phyloP scores from a whole-genome alignment of 148 eudicot genomes.

The Cornus suecica region DNA sequence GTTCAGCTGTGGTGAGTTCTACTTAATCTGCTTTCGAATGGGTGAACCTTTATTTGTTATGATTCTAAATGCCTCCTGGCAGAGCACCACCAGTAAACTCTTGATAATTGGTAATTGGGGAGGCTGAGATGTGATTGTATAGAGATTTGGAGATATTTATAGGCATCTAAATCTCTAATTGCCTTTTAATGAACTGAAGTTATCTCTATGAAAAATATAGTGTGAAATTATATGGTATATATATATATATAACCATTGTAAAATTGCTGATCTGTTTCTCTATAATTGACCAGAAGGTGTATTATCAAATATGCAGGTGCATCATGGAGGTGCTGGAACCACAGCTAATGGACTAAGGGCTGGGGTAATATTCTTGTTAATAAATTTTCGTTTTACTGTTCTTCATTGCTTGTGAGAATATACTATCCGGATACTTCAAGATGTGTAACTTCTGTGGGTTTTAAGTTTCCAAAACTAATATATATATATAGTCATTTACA shows the following conservation, averaged over 20 bases:
- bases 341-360: constrained; percentile 91
- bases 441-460: background rate
- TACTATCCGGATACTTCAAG: background rate
- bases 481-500: background rate
- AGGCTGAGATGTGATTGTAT: background rate
- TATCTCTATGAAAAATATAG: constrained; percentile 2
- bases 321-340: constrained; percentile 98
- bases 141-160: background rate
- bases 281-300: background rate
- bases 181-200: background rate
- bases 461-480: background rate
- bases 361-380: constrained; percentile 53
- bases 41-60: background rate
- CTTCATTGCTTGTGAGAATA: background rate
- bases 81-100: background rate
- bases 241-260: background rate
- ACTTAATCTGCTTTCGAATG: background rate
- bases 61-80: background rate
- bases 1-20: constrained; percentile 78
- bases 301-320: constrained; percentile 28
- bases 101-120: background rate
- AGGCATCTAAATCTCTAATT: background rate
- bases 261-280: background rate
- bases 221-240: background rate
- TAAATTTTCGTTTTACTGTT: background rate